Evolutionary conservation across 176 grass and related monocot genomes (phyloP), one percentile per base, ranked within the genome.

Genomic region (Triticum timopheevii): DNA sequence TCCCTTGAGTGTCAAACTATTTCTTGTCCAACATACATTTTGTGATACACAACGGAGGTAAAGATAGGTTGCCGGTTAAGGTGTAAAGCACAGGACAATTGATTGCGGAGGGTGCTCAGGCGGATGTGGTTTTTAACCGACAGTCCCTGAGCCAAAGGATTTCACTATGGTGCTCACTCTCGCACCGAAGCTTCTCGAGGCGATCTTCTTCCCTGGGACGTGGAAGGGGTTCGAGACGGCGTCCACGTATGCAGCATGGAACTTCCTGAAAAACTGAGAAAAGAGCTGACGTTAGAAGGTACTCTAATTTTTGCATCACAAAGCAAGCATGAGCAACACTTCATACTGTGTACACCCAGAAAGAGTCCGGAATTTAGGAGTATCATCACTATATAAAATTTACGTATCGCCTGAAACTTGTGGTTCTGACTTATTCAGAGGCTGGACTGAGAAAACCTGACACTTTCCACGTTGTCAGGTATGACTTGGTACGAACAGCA

Each of bases 201-300:
- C 85, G 35, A 99, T 97, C 87, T 99, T 99, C 87, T 95, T 99
- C 76, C 97, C 97, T 6, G 97, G 97, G 75, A 99, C 92, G 71
- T 99, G 94, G 80, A 99, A 99, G 1, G 97, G 97, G 80, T 99
- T 97, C 4, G 92, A 99, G 76, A 99, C 89, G 0, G 97, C 92
- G 65, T 97, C 97, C 35, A 95, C 92, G 39, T 97, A 95, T 28
- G 94, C 94, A 0, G 94, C 92, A 59, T 99, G 94, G 80, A 99
- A 99, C 88, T 93, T 99, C 90, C 91, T 93, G 82, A 97, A 99
- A 83, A 99, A 99, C 97, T 99, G 85, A 87, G n/a, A 16, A 78
- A 83, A 78, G 13, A 2, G 35, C 12, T 69, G 2, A 84, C 4
- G 30, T 87, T 31, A 87, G 45, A 17, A 15, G 33, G 6, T 6